Conservation (phyloP, 2,329 filamentous ascomycete species). For the Trichoderma breve region DNA sequence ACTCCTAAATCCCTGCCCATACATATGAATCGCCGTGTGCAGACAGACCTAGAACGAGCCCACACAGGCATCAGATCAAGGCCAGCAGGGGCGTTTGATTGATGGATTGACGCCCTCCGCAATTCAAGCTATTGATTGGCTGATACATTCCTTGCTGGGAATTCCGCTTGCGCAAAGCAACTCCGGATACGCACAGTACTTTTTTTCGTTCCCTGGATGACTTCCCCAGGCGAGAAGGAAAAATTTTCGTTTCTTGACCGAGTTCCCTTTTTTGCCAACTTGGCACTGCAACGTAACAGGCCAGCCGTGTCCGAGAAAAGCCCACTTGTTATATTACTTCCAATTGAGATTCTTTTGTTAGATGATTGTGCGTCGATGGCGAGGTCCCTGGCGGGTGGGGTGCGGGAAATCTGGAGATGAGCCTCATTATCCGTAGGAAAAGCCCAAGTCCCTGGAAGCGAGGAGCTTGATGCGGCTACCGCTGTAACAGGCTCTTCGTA, state of each 20-base stretch:
- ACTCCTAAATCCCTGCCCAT: background rate
- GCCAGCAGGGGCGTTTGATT: slow-evolving; percentile 4
- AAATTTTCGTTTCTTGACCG: background rate
- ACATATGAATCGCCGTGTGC: background rate
- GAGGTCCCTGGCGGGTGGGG: background rate
- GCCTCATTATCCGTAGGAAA: background rate
- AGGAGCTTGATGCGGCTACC: background rate
- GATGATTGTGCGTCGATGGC: background rate
- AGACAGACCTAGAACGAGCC: background rate
- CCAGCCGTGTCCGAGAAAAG: background rate
- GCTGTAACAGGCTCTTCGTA: background rate
- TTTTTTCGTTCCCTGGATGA: background rate
- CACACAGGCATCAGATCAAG: background rate
- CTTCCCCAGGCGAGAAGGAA: background rate
- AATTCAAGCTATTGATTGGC: background rate
- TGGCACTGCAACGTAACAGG: background rate
- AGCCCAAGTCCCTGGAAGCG: background rate
- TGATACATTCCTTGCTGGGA: background rate
- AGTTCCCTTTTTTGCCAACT: background rate
- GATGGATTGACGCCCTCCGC: background rate
- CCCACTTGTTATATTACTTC: background rate
- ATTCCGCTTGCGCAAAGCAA: background rate
- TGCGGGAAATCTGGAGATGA: slow-evolving; percentile 9
- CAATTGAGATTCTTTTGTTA: background rate
- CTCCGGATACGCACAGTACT: background rate